A percentile compares a stretch with the other conserved stretches of the same genome.
Evolutionary conservation across 331 rosid species (phyloP).

Genomic region (Cucumis variabilis): DNA sequence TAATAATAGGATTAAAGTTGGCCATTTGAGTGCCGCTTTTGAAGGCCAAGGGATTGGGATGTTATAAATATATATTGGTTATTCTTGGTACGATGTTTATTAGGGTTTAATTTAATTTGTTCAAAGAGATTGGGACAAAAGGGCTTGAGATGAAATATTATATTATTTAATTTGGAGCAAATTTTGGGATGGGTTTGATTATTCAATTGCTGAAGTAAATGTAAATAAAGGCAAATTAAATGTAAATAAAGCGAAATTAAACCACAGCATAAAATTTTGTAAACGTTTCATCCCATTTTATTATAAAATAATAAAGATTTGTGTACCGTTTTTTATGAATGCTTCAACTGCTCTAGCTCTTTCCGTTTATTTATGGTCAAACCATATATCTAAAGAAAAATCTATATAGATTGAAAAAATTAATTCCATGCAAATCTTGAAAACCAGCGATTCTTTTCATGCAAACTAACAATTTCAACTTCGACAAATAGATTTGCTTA

Average conservation of each 20-base stretch:
- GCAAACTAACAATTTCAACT: too few species aligned
- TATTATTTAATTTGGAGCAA: background rate
- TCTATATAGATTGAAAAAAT: background rate
- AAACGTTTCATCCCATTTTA: background rate
- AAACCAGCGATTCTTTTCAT: too few species aligned
- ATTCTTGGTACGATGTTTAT: background rate
- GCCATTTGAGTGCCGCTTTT: conserved; percentile 49
- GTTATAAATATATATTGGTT: background rate
- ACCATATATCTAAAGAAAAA: background rate
- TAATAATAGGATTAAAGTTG: conserved; percentile 38
- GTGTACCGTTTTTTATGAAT: background rate
- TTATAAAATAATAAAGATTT: background rate
- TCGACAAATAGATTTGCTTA: too few species aligned
- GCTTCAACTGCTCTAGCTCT: background rate
- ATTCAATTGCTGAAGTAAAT: background rate
- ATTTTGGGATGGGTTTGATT: background rate
- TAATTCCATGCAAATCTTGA: background rate
- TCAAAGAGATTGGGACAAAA: background rate
- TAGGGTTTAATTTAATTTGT: background rate
- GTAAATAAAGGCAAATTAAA: background rate
- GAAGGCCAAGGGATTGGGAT: background rate
- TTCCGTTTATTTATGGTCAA: background rate
- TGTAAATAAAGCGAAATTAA: background rate
- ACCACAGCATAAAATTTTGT: background rate
- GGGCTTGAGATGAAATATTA: background rate